A percentile compares a stretch with the other conserved stretches of the same genome.
These are phyloP conservation scores for Astrothelium macrocarpum DNA, from an alignment of 495 filamentous ascomycete genomes.

Conservation along the genomic window DNA sequence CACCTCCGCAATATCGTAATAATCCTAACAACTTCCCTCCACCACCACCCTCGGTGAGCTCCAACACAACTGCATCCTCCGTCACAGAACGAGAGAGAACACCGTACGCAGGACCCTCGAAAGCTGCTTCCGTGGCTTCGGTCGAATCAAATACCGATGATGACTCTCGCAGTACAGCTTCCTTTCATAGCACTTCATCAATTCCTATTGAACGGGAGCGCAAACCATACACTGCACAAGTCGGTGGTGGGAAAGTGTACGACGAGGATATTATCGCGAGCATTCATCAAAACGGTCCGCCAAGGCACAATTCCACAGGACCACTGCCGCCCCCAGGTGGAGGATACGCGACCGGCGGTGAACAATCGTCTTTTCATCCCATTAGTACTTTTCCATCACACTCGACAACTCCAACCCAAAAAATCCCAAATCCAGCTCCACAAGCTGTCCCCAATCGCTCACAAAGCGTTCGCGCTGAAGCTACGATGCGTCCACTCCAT, in stretches of 20 bases:
- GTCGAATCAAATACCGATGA: constrained; percentile 33
- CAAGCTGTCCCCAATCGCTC: neutral
- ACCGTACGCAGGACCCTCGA: constrained; percentile 34
- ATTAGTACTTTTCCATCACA: neutral
- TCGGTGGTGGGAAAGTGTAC: constrained; percentile 48
- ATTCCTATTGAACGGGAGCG: constrained; percentile 52
- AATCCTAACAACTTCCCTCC: constrained; percentile 11
- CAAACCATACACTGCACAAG: constrained; percentile 49
- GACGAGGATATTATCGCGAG: constrained; percentile 30
- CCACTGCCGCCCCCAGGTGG: neutral
- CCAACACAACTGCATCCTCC: constrained; percentile 15
- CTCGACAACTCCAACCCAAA: neutral
- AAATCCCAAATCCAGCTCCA: neutral
- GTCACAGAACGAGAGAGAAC: constrained; percentile 45
- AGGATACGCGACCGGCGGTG: neutral
- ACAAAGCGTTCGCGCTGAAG: constrained; percentile 1
- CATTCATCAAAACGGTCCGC: neutral
- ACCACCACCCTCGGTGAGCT: constrained; percentile 12
- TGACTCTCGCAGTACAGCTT: constrained; percentile 36
- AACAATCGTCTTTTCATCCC: neutral
- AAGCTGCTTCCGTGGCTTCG: constrained; percentile 13
- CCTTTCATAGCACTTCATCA: constrained; percentile 20
- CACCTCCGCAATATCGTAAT: constrained; percentile 12
- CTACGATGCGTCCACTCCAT: neutral
- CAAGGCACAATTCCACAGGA: neutral